These are phyloP conservation scores for Heterobasidion irregulare DNA, from an alignment of 1,284 basidiomycete genomes.

Conservation along the genomic window DNA sequence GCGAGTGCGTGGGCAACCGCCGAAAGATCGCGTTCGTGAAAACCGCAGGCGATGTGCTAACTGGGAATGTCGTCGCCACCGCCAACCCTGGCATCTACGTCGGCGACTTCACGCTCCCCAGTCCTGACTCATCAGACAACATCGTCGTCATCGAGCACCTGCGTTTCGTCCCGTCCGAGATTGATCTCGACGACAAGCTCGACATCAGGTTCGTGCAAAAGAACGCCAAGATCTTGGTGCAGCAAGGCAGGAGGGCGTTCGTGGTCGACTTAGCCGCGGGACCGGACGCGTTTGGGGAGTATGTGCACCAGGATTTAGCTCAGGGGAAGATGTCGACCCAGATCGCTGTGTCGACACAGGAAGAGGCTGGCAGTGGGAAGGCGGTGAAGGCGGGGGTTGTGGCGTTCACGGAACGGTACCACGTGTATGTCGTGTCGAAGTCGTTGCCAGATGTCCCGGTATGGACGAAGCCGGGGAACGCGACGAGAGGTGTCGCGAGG, in stretches of 20 bases:
- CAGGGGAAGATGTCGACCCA: constrained; percentile 49
- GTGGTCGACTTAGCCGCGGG: neutral
- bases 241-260: neutral
- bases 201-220: neutral
- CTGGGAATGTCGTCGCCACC: constrained; percentile 58
- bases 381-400: neutral
- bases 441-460: constrained; percentile 31
- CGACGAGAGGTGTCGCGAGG: constrained; percentile 48
- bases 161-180: neutral
- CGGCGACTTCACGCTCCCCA: constrained; percentile 47
- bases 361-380: neutral
- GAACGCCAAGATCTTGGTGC: neutral
- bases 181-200: neutral
- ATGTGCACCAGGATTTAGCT: constrained; percentile 38
- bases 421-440: neutral
- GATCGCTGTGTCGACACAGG: constrained; percentile 30
- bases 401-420: neutral
- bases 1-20: constrained; percentile 28
- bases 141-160: neutral
- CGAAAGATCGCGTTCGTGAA: constrained; percentile 58
- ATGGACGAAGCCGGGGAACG: constrained; percentile 63
- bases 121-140: constrained; percentile 18
- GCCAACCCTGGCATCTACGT: constrained; percentile 55
- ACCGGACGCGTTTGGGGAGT: constrained; percentile 36
- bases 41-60: constrained; percentile 46